Evolutionary conservation across 179 eudicot genomes (phyloP).

Genomic region (Amaranthus tricolor): DNA sequence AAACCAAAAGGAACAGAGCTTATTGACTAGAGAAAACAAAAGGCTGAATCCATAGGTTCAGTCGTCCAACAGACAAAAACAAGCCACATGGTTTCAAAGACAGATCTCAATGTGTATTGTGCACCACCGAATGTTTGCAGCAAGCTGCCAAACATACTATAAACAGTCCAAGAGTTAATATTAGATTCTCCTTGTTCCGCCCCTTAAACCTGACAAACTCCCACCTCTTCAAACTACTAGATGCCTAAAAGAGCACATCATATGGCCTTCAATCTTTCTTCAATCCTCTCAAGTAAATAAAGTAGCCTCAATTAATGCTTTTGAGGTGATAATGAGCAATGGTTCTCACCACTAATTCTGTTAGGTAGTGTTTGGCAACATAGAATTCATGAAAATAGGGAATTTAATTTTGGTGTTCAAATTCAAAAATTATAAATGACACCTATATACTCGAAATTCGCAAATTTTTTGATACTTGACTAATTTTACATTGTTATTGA

Average conservation of each 20-base stretch:
- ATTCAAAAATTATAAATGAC: too few species aligned
- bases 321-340: not conserved
- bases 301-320: not conserved
- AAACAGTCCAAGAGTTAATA: not conserved
- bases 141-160: slow-evolving; percentile 7
- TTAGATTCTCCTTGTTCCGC: not conserved
- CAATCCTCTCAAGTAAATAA: not conserved
- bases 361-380: too few species aligned
- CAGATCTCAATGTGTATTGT: not conserved
- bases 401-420: too few species aligned
- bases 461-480: too few species aligned
- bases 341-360: not conserved
- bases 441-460: too few species aligned
- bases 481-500: too few species aligned
- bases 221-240: not conserved
- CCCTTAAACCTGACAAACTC: not conserved
- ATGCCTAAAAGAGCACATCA: not conserved
- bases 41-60: not conserved
- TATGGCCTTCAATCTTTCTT: not conserved
- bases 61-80: not conserved
- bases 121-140: not conserved
- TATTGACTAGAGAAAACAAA: not conserved
- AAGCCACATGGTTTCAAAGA: not conserved
- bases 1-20: not conserved
- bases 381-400: too few species aligned